These are phyloP conservation scores for Artemisia annua DNA, from an alignment of 129 eudicot species.

Conservation along the genomic window DNA sequence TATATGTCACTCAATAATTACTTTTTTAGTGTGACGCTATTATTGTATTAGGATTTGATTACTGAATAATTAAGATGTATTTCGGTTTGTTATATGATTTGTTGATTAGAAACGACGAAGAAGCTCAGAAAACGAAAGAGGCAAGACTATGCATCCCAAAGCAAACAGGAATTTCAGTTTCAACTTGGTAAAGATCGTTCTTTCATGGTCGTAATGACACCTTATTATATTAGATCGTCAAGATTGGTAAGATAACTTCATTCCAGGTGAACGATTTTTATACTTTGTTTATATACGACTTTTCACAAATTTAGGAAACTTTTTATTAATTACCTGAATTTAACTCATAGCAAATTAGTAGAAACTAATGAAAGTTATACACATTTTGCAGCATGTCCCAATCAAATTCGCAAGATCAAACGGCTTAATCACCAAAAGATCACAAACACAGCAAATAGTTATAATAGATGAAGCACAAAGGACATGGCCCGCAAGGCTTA, in stretches of 20 bases:
- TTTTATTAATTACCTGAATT: not conserved
- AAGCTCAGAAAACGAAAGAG: slow-evolving; percentile 14
- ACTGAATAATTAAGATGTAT: no score
- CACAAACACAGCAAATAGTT: not conserved
- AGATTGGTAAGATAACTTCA: slow-evolving; percentile 18
- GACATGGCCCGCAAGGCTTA: slow-evolving; percentile 24
- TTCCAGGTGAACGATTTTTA: no score
- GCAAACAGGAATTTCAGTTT: not conserved
- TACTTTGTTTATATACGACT: no score
- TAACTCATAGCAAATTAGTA: not conserved
- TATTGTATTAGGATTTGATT: no score
- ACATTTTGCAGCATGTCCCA: slow-evolving; percentile 27
- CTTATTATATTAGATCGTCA: not conserved
- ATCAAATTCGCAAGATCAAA: slow-evolving; percentile 26
- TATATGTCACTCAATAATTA: no score
- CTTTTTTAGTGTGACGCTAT: no score
- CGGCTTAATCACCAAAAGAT: slow-evolving; percentile 13
- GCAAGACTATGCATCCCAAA: not conserved
- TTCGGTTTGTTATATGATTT: not conserved
- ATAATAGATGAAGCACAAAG: slow-evolving; percentile 23
- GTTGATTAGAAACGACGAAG: slow-evolving; percentile 19
- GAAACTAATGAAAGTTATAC: not conserved
- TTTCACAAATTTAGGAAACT: not conserved
- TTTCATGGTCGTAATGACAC: slow-evolving; percentile 14
- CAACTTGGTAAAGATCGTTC: not conserved